Conservation (phyloP, 345 rosid genomes). For the Citrus glauca region DNA sequence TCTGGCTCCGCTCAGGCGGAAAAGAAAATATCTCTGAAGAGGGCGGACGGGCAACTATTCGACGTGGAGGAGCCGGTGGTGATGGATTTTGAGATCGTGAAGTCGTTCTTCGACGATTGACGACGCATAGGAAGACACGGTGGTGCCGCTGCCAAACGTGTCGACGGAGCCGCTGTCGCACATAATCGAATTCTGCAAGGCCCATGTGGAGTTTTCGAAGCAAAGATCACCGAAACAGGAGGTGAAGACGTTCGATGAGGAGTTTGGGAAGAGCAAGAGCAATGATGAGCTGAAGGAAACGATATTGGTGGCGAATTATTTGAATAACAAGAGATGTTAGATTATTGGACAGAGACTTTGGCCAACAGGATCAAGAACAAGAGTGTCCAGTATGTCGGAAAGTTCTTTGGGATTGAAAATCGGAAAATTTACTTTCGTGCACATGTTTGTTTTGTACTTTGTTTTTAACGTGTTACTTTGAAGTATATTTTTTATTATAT, state of each 20-base stretch:
- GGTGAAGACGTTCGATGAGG: conserved; percentile 1
- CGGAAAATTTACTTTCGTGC: too few species aligned
- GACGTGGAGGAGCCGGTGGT: conserved; percentile 24
- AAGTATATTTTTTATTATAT: too few species aligned
- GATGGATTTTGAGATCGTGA: conserved; percentile 23
- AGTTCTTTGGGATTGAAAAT: conserved; percentile 24
- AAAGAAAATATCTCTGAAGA: conserved; percentile 13
- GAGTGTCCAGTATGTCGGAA: conserved; percentile 36
- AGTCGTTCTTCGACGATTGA: conserved; percentile 24
- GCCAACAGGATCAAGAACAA: conserved; percentile 34
- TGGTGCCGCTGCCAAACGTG: conserved; percentile 30
- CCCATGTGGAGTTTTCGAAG: conserved; percentile 11
- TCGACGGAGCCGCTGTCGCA: background rate
- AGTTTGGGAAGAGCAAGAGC: conserved; percentile 3
- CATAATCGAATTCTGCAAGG: conserved; percentile 24
- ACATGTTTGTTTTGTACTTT: too few species aligned
- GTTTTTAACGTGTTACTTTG: too few species aligned
- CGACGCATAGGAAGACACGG: background rate
- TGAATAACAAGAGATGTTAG: conserved; percentile 30
- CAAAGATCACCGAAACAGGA: background rate
- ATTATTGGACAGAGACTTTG: conserved; percentile 13
- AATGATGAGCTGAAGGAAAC: conserved; percentile 23
- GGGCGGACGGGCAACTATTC: conserved; percentile 17
- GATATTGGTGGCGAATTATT: conserved; percentile 29
- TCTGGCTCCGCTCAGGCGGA: background rate